These are phyloP conservation scores for Mycena metata DNA, from an alignment of 768 basidiomycete species.

Conservation along the genomic window DNA sequence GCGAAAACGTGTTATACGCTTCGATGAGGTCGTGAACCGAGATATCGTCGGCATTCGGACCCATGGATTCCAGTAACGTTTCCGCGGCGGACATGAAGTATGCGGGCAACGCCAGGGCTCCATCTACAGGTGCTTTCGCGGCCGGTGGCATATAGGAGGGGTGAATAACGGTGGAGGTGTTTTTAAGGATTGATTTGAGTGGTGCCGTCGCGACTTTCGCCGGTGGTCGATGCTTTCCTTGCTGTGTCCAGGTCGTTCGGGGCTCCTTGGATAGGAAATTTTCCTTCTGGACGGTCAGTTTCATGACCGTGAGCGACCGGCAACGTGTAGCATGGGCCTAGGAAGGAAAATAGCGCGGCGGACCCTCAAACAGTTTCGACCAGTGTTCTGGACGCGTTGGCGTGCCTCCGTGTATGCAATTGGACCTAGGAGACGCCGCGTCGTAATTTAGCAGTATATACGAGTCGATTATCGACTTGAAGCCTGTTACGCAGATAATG, in stretches of 20 bases:
- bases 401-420: not conserved
- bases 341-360: not conserved
- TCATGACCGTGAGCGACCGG: slow-evolving; percentile 32
- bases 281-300: slow-evolving; percentile 36
- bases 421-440: not conserved
- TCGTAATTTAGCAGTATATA: slow-evolving; percentile 10
- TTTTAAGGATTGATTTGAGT: slow-evolving; percentile 35
- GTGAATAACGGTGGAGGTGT: slow-evolving; percentile 13
- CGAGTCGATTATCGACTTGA: not conserved
- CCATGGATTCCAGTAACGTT: slow-evolving; percentile 62
- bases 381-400: not conserved
- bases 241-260: slow-evolving; percentile 1
- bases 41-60: slow-evolving; percentile 50
- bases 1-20: slow-evolving; percentile 68
- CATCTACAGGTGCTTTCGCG: slow-evolving; percentile 8
- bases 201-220: slow-evolving; percentile 27
- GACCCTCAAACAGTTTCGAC: not conserved
- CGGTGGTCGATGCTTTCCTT: slow-evolving; percentile 14
- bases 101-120: slow-evolving; percentile 35
- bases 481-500: slow-evolving; percentile 4
- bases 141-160: slow-evolving; percentile 34
- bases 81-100: slow-evolving; percentile 60
- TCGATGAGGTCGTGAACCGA: slow-evolving; percentile 70
- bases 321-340: slow-evolving; percentile 24
- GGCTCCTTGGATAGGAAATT: slow-evolving; percentile 22